Evolutionary conservation across 129 eudicot genomes (phyloP), one percentile per base, ranked within the genome.

Genomic region (Flaveria brownii): DNA sequence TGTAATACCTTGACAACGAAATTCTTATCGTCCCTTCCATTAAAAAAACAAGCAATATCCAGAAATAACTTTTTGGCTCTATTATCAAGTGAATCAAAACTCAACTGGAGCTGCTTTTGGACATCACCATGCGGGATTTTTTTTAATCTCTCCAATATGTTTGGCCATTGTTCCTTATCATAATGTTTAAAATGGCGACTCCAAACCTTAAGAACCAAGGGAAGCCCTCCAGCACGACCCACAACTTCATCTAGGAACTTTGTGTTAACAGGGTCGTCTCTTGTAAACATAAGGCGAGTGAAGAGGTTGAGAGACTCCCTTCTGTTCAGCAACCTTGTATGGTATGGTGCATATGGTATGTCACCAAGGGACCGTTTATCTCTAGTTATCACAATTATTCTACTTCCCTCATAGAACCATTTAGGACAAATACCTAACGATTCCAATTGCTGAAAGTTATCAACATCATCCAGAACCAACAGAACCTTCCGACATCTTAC

Each of bases 381-480:
- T 28, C 85, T 50, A 10, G 81, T 81, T 0, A 74, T 81, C 74
- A 81, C 74, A 6, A 81, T 76, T 13, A 81, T 81, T 81, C 72
- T 81, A 49, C 84, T 81, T 45, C 77, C 73, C 10, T 9, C 15
- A 13, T 25, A n/a, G 15, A 81, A 75, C 36, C 18, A 75, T 5
- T 61, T 12, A 20, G 72, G 56, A 49, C 9, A 1, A 42, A 75
- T 33, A 51, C 74, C 64, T 30, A 81, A 60, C 2, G 52, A 13
- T 74, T 75, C 42, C 56, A 81, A 75, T 36, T 81, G 84, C 25
- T 74, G 13, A 45, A 20, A 30, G 16, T 59, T 18, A 74, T 74
- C 70, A 68, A 81, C 65, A 20, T 81, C 80, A 68, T 81, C 84
- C 51, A 20, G 74, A 41, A 80, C 79, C 28, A 80, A 23, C 3